Base-by-base conservation (phyloP, 768 basidiomycete genomes). In the Fomitopsis pulvina region DNA sequence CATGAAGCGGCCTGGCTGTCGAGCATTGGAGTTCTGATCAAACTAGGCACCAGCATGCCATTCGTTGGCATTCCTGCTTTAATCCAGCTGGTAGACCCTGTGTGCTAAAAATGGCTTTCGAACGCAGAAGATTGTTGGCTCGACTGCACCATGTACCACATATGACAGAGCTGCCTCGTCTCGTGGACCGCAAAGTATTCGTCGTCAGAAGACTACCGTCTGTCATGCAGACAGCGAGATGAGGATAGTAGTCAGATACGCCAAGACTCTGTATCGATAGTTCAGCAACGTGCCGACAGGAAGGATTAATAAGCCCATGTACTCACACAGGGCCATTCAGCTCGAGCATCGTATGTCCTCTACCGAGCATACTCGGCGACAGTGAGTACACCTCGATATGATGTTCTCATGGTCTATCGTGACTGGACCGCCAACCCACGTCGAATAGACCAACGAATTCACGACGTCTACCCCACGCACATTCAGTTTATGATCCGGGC, bases 321-420 rank as follows among this genome's bases (percentile, higher is more conserved):
- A 92, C 92, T 90, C 88, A 92, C 51, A 88, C 76, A 9, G 91
- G 84, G 0, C 92, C 92, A 14, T 78, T 72, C 0, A 87, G 84
- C 53, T 89, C 85, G 52, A 87, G 66, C n/a, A n/a, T n/a, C n/a
- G n/a, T n/a, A n/a, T n/a, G n/a, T n/a, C n/a, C n/a, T n/a, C n/a
- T n/a, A n/a, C 89, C 85, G 20, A 91, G 71, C 75, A 85, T 82
- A 52, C 75, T 77, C 2, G 89, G 84, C 6, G 83, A 80, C 0
- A 85, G 68, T 4, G 83, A 83, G 60, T 83, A 85, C 2, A 75
- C 77, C 62, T 92, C 92, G 47, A n/a, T n/a, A 92, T 76, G 2
- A 77, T 77, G 58, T 87, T 87, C 51, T 94, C 91, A 52, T 85
- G 83, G 60, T 93, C 92, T 52, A 85, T 80, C 18, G 83, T 83